Evolutionary conservation across 2,329 filamentous ascomycete genomes (phyloP), one percentile per base, ranked within the genome.

Genomic region (Ceratocystis variospora): DNA sequence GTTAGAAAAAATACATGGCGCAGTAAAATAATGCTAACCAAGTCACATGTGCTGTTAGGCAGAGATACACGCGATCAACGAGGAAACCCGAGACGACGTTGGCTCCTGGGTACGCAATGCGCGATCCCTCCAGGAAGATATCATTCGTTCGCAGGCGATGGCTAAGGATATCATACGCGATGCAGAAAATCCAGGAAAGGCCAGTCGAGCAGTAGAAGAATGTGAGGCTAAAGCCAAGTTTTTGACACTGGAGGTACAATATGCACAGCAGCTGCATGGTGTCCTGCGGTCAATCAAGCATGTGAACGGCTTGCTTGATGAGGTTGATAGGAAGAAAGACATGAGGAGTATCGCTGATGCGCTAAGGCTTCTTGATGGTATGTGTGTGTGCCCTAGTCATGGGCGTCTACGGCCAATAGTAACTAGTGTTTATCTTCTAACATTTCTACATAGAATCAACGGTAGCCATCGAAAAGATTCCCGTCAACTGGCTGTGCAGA

Each of bases 71-170:
- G 75, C 79, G 25, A 83, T 94, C 69, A 95, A 92, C 75, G 83
- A 85, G 72, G 85, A 90, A 70, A 88, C 86, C 19, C 88, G 87
- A 66, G 83, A 86, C 48, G 88, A 95, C 72, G 87, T 96, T 63
- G 88, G 90, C 72, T 83, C 86, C 63, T 97, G 93, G 93, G 89
- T 95, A 66, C 78, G 81, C 63, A 90, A 94, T 74, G 90, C 92
- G 61, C 90, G 90, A 75, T 84, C 87, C 64, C 82, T 96, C 6
- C 90, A 96, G 74, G 83, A 87, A 69, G 93, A 96, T 73, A 93
- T 96, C 70, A 84, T 89, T 71, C 83, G 84, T 61, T 93, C 90
- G 28, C 87, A 90, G 71, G 81, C 83, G 17, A 86, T 91, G 45
- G 91, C 93, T 25, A 86, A 86, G 72, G 86, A 91, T 67, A 95